Evolutionary conservation across 2,329 filamentous ascomycete species (phyloP).

Genomic region (Ustilaginoidea virens): DNA sequence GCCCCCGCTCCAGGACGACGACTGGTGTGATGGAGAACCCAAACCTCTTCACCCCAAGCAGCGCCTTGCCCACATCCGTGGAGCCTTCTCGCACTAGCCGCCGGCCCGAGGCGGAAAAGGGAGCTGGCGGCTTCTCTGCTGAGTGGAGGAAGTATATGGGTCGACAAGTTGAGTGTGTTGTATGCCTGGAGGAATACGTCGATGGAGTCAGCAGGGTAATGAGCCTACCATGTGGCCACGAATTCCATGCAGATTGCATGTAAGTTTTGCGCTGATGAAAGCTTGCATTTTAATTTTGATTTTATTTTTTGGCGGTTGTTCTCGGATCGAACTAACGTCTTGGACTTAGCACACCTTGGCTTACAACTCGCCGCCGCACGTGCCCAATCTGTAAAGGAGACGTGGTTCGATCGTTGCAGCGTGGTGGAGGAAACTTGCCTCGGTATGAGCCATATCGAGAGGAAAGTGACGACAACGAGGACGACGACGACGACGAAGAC

Average conservation of each 20-base stretch:
- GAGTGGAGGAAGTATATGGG: conserved; percentile 55
- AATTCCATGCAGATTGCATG: conserved; percentile 98
- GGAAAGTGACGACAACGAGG: conserved; percentile 29
- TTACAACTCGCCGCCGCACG: conserved; percentile 88
- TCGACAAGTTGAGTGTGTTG: conserved; percentile 73
- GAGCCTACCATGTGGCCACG: conserved; percentile 92
- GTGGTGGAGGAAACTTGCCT: conserved; percentile 32
- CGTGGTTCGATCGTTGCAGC: conserved; percentile 59
- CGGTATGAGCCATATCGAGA: conserved; percentile 41
- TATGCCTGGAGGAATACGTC: conserved; percentile 91
- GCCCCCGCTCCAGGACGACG: conserved; percentile 50
- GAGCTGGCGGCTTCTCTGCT: conserved; percentile 21
- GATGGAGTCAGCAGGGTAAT: conserved; percentile 91
- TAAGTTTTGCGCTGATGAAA: conserved; percentile 36
- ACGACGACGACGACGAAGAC: conserved; percentile 25
- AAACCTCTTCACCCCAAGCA: conserved; percentile 27
- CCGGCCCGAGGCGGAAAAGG: conserved; percentile 32
- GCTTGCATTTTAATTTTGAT: not conserved
- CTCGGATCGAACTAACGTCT: conserved; percentile 1
- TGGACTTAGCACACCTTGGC: conserved; percentile 74
- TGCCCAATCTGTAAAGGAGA: conserved; percentile 98
- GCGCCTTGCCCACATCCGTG: conserved; percentile 22
- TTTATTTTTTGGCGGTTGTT: not conserved
- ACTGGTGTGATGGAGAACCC: conserved; percentile 41
- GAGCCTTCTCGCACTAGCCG: conserved; percentile 16